phyloP scores from a whole-genome alignment of 139 green algal genomes.

The Astrephomene gubernaculifera region DNA sequence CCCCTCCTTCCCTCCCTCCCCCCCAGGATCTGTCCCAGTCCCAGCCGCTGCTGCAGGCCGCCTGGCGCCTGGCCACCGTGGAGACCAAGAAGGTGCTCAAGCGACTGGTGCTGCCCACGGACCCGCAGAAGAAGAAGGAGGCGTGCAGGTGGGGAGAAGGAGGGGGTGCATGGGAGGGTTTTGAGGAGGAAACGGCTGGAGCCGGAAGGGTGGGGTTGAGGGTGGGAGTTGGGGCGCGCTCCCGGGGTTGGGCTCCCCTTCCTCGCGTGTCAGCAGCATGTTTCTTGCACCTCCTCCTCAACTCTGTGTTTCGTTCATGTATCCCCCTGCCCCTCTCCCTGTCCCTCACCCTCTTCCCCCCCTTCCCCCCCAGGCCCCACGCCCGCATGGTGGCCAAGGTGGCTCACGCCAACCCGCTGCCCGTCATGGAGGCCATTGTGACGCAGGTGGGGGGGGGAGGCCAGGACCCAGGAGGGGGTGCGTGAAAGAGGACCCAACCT shows the following conservation, averaged over 20 bases:
- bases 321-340: no score
- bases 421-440: constrained; percentile 65
- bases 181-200: no score
- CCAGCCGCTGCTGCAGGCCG: not conserved
- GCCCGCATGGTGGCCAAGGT: constrained; percentile 75
- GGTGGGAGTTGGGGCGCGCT: no score
- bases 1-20: not conserved
- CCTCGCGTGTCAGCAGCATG: no score
- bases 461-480: not conserved
- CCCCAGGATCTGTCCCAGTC: constrained; percentile 44
- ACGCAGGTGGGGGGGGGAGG: constrained; percentile 42
- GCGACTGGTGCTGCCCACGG: constrained; percentile 60
- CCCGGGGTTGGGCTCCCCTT: no score
- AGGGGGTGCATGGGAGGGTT: not conserved
- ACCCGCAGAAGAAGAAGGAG: constrained; percentile 65
- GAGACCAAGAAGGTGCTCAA: constrained; percentile 55
- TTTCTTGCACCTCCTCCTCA: no score
- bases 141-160: constrained; percentile 37
- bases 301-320: no score
- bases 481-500: not conserved
- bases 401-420: constrained; percentile 60
- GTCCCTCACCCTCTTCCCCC: not conserved
- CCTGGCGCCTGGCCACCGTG: not conserved
- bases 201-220: no score
- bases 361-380: constrained; percentile 44